Percentiles rank a stretch among this genome's conserved stretches.
These are phyloP conservation scores for Chaetomium sp. DNA, from an alignment of 2,329 filamentous ascomycete genomes.

Conservation along the genomic window DNA sequence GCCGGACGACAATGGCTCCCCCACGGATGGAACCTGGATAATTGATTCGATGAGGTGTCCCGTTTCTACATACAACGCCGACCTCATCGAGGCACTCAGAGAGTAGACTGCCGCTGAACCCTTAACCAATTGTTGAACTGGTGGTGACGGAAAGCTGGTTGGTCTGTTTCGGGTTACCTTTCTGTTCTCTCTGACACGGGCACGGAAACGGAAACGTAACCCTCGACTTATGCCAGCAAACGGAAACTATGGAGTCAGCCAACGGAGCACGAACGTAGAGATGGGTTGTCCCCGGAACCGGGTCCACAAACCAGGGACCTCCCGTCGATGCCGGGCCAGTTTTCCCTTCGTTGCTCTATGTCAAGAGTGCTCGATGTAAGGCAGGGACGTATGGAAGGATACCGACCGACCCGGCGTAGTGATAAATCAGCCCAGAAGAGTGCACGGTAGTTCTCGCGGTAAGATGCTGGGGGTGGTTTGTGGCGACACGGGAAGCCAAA, in stretches of 20 bases:
- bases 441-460: slow-evolving; percentile 19
- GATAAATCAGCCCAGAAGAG: neutral
- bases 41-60: neutral
- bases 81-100: neutral
- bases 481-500: slow-evolving; percentile 25
- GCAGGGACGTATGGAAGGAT: neutral
- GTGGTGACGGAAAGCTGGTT: neutral
- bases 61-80: neutral
- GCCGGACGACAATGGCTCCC: neutral
- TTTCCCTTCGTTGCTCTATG: neutral
- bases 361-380: neutral
- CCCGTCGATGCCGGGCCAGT: neutral
- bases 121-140: neutral
- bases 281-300: neutral
- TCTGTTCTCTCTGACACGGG: neutral
- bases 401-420: neutral
- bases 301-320: neutral
- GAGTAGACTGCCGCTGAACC: neutral
- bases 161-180: neutral
- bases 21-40: neutral
- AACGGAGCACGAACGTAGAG: neutral
- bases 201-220: neutral
- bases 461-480: neutral
- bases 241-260: neutral
- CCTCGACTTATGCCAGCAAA: neutral